Evolutionary conservation across 768 basidiomycete species (phyloP), one percentile per base, ranked within the genome.

Genomic region (Wakefieldia striispora): DNA sequence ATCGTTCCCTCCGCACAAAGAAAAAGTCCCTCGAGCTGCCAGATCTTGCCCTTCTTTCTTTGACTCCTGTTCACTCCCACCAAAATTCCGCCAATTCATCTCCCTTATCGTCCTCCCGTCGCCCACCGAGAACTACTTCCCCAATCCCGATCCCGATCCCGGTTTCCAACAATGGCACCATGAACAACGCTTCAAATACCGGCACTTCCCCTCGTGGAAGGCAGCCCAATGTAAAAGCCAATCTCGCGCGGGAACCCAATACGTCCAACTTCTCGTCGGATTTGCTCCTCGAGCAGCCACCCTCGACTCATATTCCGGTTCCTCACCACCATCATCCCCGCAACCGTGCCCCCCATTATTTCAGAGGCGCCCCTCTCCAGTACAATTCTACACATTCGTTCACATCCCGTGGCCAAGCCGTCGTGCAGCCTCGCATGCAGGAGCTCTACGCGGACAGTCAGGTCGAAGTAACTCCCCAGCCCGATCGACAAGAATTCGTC

Each of bases 1-100:
- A 86, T 65, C 72, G 74, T 27, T 84, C 85, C 38, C 69, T 88
- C 50, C 75, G 83, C 35, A 72, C 74, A 19, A 88, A 84, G 75
- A 87, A 86, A 69, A 81, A 76, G 62, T 86, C 84, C 0, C 79
- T 90, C 17, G 85, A 90, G 63, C 75, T 90, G 21, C 87, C 87
- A 45, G 87, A 88, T 72, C 81, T 90, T 59, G 77, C 77, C 12
- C 69, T 70, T 50, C 74, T 79, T 55, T 69, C 76, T 39, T 59
- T 79, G 53, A 74, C 77, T 49, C 74, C 75, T 50, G 68, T 68
- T 42, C 56, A 67, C 37, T 70, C 71, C 24, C 61, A 64, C 49
- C 68, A 64, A 38, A 59, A 57, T 49, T 70, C 73, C 40, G 65
- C 71, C 34, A 69, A 71, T 40, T 64, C 69, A 42, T 73, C 75